Base-by-base conservation (phyloP, 441 rosid species). In the Capsella rubella region DNA sequence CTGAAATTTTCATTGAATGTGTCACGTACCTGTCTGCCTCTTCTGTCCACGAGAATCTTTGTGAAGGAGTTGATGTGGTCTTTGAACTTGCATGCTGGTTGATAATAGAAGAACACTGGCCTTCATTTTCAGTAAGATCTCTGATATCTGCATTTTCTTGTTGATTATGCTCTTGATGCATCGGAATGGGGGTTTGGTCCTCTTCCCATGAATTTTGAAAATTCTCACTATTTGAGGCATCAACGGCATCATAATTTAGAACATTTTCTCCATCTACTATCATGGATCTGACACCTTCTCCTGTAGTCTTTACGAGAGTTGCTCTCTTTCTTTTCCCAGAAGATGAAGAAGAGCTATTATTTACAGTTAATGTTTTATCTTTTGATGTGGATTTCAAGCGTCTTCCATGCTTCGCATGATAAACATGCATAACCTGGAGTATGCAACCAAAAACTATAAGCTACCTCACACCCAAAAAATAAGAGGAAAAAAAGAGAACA, bases 21-120 rank as follows among this genome's bases (percentile, higher is more conserved):
- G 31, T 45, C 53, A 75, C 35, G 58, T 84, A 93, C 99, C 93
- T 93, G 81, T 96, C 99, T 4, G 87, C 84, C 81, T 84, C 90
- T 81, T 93, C 98, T 46, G 97, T 87, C 99, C 99, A 96, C 21
- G 57, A 71, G 81, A 84, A 91, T 78, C 96, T 89, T 71, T 72
- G 86, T 51, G 72, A 80, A 51, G 85, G 90, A 69, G 77, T 77
- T 73, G 82, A 77, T 79, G 81, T 82, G 75, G 77, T 80, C 83
- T 87, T 86, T 45, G 86, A 74, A 75, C 66, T 75, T 74, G 89
- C 80, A 69, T 64, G 64, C 71, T 61, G 86, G 70, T 81, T 82
- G 75, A 81, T 72, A 50, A 78, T 13, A 42, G 89, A 84, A 83
- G 75, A 54, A 58, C 72, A 78, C 63, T 79, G 89, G 54, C 80